Percentiles rank a stretch among this genome's conserved stretches.
phyloP scores from a whole-genome alignment of 2,329 filamentous ascomycete species.

The Leptographium procerum region DNA sequence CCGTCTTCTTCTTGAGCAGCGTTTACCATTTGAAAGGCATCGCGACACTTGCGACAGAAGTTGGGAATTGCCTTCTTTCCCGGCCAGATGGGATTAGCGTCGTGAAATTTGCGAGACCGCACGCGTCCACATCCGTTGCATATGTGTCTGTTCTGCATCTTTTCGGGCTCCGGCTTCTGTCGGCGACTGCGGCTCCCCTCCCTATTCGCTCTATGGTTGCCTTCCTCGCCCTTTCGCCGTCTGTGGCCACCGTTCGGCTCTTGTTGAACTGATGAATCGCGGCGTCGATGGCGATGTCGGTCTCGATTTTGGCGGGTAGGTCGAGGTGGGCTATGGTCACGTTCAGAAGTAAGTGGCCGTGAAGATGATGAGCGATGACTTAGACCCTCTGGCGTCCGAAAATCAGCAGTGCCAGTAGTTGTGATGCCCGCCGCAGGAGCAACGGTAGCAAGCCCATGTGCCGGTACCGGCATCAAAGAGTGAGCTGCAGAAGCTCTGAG shows the following conservation, averaged over 20 bases:
- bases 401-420: not conserved
- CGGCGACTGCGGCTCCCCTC: not conserved
- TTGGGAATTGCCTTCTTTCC: conserved; percentile 20
- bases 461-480: not conserved
- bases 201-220: not conserved
- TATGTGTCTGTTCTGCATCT: conserved; percentile 20
- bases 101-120: conserved; percentile 28
- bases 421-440: not conserved
- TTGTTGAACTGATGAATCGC: not conserved
- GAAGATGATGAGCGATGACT: not conserved
- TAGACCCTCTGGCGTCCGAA: not conserved
- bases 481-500: not conserved
- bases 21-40: conserved; percentile 6
- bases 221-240: not conserved
- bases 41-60: conserved; percentile 24
- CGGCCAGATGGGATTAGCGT: conserved; percentile 20
- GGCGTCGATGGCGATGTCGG: not conserved
- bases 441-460: not conserved
- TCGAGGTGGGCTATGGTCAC: not conserved
- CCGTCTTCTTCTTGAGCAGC: not conserved
- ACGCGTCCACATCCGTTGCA: conserved; percentile 30
- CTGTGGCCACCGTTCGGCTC: not conserved
- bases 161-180: not conserved
- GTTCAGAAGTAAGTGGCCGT: not conserved
- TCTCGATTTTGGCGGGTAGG: not conserved